Base-by-base conservation (phyloP, 768 basidiomycete genomes). In the Lyophyllum shimeji region DNA sequence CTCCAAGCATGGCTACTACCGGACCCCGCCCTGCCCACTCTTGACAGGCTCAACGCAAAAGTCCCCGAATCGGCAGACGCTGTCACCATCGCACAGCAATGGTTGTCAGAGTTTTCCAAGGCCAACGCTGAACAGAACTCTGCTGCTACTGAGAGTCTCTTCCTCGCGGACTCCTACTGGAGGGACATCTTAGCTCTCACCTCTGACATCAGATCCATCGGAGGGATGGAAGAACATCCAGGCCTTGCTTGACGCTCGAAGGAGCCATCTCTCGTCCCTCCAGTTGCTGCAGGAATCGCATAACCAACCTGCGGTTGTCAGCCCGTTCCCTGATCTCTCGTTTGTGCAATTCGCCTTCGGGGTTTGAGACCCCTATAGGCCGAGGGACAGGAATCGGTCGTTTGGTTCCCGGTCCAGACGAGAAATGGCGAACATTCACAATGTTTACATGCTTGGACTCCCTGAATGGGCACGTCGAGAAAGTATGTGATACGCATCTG, bases 401-500 rank as follows among this genome's bases (percentile, higher is more conserved):
- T n/a, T 66, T 86, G n/a, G 76, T 84, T 1, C 82, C 79, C 0
- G 70, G 73, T 6, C 61, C 72, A 3, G 65, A 65, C 12, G 65
- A 69, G 1, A 67, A 67, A 24, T 87, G 85, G 85, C 78, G 75
- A 60, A 83, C 82, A 1, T 78, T 81, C 65, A 75, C 76, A 13
- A 57, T 85, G 5, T 79, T 77, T 62, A 85, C 84, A 0, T 73
- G 77, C 39, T 74, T 87, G 1, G 76, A 78, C 45, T 66, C 69
- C 3, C 71, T 88, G 60, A 74, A 77, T 34, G 72, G 61, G 2
- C 65, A 66, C 62, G 77, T 78, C 0, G 79, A 80, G 56, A 69
- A 73, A 46, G 66, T 69, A 57, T 53, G 53, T 8, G 43, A 67
- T n/a, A 71, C 78, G 3, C 74, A 75, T 54, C 17, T 33, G 18